Evolutionary conservation across 1,284 basidiomycete species (phyloP), one percentile per base, ranked within the genome.

Genomic region (Stygiomarasmius scandens): DNA sequence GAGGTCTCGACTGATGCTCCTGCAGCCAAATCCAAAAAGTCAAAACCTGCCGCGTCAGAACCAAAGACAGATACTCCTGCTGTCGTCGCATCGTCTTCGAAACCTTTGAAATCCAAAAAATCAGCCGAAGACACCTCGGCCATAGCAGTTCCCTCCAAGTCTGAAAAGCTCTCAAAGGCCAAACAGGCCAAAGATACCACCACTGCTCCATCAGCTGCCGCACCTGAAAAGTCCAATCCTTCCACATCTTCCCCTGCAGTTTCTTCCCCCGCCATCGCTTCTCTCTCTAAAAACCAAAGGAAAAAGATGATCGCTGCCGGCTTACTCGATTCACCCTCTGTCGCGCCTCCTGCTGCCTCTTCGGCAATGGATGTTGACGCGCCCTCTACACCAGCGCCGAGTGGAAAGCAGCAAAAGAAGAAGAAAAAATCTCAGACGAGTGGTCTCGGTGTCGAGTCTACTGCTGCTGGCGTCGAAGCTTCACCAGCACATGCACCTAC

Each of bases 1-100:
- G 49, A 38, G 4, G 38, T 23, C 53, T 16, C 29, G 22, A 22
- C 44, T 16, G 34, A 38, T 20, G 25, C 41, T 41, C 49, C 48
- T 20, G 29, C 11, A 4, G 5, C 49, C 56, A 36, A 57, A 52
- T 19, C 43, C 50, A 10, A 66, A 62, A 56, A 52, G 47, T 36
- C 27, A 14, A 3, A 62, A 58, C 19, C 27, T 32, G 29, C 38
- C 5, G 16, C 38, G 11, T n/a, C 6, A n/a, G 38, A n/a, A 27
- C 52, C 43, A 46, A 44, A 16, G 29, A 5, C 29, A 12, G 12
- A 32, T 36, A n/a, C n/a, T n/a, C n/a, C n/a, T n/a, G n/a, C 49
- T 16, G 24, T 52, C 27, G 43, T 46, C 27, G 49, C 55, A 23
- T 49, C 25, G 12, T 20, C 49, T 23, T 12, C 50, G 10, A 47